Evolutionary conservation across 768 basidiomycete species (phyloP).

Genomic region (Lactifluus hygrophoroides): DNA sequence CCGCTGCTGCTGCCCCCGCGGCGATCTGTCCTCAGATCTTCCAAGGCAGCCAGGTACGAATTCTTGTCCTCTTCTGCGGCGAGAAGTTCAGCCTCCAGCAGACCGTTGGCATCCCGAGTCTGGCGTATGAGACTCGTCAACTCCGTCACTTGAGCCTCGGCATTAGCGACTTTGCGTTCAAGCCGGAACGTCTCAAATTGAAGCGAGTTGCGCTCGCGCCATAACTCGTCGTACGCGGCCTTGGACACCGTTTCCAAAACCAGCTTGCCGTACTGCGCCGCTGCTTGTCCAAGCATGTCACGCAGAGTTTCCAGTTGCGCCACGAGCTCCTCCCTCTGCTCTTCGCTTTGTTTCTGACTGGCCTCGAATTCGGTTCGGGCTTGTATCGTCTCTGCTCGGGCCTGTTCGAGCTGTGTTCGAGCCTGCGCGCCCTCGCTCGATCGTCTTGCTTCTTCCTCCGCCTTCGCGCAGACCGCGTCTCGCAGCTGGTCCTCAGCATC

Average conservation of each 20-base stretch:
- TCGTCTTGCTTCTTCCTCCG: conserved; percentile 35
- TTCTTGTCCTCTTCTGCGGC: conserved; percentile 21
- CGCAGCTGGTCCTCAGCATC: conserved; percentile 36
- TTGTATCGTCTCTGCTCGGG: conserved; percentile 31
- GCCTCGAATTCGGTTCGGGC: conserved; percentile 29
- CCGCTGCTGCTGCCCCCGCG: not conserved
- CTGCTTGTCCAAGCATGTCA: conserved; percentile 37
- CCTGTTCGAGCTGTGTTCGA: conserved; percentile 33
- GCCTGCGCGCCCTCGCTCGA: conserved; percentile 26
- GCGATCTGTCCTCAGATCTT: not conserved
- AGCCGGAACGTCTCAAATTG: conserved; percentile 43
- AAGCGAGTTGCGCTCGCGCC: conserved; percentile 30
- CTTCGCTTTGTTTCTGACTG: conserved; percentile 27
- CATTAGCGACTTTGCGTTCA: conserved; percentile 60
- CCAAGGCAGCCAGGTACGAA: conserved; percentile 10
- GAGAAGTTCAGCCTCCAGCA: conserved; percentile 28
- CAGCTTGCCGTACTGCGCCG: conserved; percentile 37
- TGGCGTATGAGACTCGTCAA: conserved; percentile 55
- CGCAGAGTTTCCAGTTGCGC: conserved; percentile 45
- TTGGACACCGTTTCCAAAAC: conserved; percentile 25
- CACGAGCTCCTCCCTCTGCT: conserved; percentile 39
- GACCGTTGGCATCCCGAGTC: conserved; percentile 41
- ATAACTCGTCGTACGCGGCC: conserved; percentile 19
- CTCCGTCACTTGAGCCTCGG: conserved; percentile 59
- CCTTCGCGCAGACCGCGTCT: conserved; percentile 33